These are phyloP conservation scores for Hibiscus tridactylites DNA, from an alignment of 345 rosid genomes.

Conservation along the genomic window DNA sequence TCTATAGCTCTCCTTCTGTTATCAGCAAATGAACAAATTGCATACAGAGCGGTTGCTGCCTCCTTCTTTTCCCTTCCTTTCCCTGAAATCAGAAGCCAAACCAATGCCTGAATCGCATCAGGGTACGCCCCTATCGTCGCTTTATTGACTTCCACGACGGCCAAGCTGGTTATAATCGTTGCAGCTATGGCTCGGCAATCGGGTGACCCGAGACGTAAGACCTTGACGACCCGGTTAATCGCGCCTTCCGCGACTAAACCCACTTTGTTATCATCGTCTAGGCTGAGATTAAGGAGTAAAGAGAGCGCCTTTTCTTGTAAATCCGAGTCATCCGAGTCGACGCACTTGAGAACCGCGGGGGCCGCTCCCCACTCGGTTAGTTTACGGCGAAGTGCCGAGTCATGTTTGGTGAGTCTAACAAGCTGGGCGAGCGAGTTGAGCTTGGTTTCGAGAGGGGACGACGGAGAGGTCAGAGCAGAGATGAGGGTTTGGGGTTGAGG, in stretches of 20 bases:
- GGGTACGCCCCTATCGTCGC: constrained; percentile 86
- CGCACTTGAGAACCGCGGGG: constrained; percentile 54
- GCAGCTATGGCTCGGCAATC: constrained; percentile 78
- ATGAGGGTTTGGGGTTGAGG: constrained; percentile 42
- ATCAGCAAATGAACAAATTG: constrained; percentile 67
- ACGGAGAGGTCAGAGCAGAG: constrained; percentile 40
- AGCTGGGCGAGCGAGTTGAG: constrained; percentile 60
- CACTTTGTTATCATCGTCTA: constrained; percentile 88
- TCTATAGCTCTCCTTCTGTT: constrained; percentile 61
- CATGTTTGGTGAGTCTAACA: constrained; percentile 51
- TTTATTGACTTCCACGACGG: constrained; percentile 92
- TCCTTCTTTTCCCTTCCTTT: constrained; percentile 72
- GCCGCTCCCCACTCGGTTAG: constrained; percentile 81
- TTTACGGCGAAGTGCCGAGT: constrained; percentile 56
- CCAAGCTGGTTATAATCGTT: constrained; percentile 78
- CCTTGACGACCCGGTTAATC: constrained; percentile 44
- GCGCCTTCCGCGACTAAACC: constrained; percentile 96
- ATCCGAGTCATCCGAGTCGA: constrained; percentile 33
- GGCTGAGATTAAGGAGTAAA: constrained; percentile 75
- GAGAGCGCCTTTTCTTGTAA: constrained; percentile 68
- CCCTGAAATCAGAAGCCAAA: constrained; percentile 51
- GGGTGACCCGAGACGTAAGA: constrained; percentile 48
- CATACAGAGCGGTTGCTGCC: constrained; percentile 82
- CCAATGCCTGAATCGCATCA: constrained; percentile 50
- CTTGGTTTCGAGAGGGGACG: constrained; percentile 36